Conservation (phyloP, 2,329 filamentous ascomycete genomes). For the Diaporthe sp. region DNA sequence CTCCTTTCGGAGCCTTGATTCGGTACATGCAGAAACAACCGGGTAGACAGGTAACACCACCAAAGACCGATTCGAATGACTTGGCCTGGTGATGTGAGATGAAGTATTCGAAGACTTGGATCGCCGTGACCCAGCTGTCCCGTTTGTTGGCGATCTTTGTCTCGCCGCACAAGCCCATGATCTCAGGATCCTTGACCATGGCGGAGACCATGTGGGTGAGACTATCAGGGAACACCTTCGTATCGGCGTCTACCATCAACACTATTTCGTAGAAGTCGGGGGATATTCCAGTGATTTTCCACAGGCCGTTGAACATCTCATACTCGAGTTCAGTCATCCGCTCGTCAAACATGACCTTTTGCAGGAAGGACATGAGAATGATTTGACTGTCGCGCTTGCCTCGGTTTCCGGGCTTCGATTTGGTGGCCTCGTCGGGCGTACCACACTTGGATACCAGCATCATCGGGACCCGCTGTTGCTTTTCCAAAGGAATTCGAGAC, state of each 20-base stretch:
- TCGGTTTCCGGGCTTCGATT: slow-evolving; percentile 93
- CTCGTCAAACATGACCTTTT: slow-evolving; percentile 99
- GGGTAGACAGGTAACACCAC: slow-evolving; percentile 97
- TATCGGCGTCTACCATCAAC: slow-evolving; percentile 99
- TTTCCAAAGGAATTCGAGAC: slow-evolving; percentile 83
- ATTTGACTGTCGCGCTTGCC: slow-evolving; percentile 99
- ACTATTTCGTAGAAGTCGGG: slow-evolving; percentile 98
- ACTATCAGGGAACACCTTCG: slow-evolving; percentile 98
- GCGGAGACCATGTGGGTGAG: slow-evolving; percentile 99
- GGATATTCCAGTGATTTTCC: slow-evolving; percentile 98
- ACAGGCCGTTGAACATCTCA: slow-evolving; percentile 99
- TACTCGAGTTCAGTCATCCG: slow-evolving; percentile 99
- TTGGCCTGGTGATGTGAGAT: slow-evolving; percentile 98
- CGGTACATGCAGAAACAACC: slow-evolving; percentile 99
- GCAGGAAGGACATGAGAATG: slow-evolving; percentile 98
- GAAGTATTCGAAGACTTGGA: slow-evolving; percentile 99
- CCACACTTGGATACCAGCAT: slow-evolving; percentile 96
- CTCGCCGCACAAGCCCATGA: slow-evolving; percentile 99
- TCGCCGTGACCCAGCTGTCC: slow-evolving; percentile 94
- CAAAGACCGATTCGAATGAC: slow-evolving; percentile 98
- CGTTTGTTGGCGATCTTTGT: slow-evolving; percentile 99
- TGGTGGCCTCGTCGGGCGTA: slow-evolving; percentile 85
- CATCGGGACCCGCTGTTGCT: slow-evolving; percentile 98
- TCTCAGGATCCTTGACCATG: slow-evolving; percentile 98
- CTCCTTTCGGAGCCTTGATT: slow-evolving; percentile 98